These are phyloP conservation scores for Gillenia trifoliata DNA, from an alignment of 306 rosid species.

Conservation along the genomic window DNA sequence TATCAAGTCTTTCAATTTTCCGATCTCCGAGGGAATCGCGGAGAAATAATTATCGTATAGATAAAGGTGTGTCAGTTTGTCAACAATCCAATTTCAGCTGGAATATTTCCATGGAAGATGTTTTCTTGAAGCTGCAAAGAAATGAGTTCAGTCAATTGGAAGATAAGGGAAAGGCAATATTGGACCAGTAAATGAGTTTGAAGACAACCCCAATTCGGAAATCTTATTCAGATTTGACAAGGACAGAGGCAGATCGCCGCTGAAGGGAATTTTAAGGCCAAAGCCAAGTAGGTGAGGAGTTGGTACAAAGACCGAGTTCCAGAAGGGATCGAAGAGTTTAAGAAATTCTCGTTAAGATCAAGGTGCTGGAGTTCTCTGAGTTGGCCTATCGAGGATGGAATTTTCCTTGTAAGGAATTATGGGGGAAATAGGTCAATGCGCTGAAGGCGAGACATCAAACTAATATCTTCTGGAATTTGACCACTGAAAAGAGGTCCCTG, in stretches of 20 bases:
- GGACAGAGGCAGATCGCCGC: slow-evolving; percentile 37
- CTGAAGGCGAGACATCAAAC: neutral
- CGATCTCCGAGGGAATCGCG: slow-evolving; percentile 23
- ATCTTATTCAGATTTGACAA: slow-evolving; percentile 23
- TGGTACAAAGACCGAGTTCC: slow-evolving; percentile 57
- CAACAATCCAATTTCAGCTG: too few relatives aligned
- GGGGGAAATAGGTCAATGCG: neutral
- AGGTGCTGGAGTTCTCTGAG: slow-evolving; percentile 25
- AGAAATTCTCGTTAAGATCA: slow-evolving; percentile 19
- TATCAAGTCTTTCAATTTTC: slow-evolving; percentile 6
- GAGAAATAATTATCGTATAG: neutral
- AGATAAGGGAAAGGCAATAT: slow-evolving; percentile 35
- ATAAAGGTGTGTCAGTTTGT: too few relatives aligned
- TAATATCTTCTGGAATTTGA: slow-evolving; percentile 18
- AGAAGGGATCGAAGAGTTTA: slow-evolving; percentile 47
- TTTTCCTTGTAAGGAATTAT: slow-evolving; percentile 34
- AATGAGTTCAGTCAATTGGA: slow-evolving; percentile 36
- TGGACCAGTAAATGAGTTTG: slow-evolving; percentile 46
- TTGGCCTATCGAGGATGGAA: slow-evolving; percentile 58
- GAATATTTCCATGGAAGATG: too few relatives aligned
- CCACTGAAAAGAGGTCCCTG: slow-evolving; percentile 32
- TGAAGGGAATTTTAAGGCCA: slow-evolving; percentile 39
- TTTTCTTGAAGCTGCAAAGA: too few relatives aligned
- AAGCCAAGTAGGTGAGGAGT: slow-evolving; percentile 38
- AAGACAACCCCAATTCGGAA: slow-evolving; percentile 16